Evolutionary conservation across 148 eudicot genomes (phyloP).

Genomic region (Beta vulgaris): DNA sequence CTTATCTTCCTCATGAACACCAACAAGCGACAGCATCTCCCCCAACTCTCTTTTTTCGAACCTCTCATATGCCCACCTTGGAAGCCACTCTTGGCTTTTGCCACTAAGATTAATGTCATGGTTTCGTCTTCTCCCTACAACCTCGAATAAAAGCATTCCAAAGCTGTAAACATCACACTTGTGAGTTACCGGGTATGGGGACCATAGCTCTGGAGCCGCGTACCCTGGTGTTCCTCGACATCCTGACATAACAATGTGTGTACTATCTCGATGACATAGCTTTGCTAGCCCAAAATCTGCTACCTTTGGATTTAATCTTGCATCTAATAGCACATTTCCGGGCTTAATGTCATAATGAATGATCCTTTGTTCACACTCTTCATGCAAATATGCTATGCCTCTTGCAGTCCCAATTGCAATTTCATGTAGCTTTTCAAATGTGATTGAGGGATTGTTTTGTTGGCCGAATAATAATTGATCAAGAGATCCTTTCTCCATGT

Average conservation of each 20-base stretch:
- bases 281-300: constrained; percentile 35
- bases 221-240: constrained; percentile 36
- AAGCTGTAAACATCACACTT: constrained; percentile 38
- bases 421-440: constrained; percentile 13
- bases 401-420: constrained; percentile 36
- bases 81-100: constrained; percentile 30
- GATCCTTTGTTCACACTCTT: constrained; percentile 30
- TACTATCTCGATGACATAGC: constrained; percentile 25
- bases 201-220: constrained; percentile 37
- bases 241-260: constrained; percentile 29
- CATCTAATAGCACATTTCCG: constrained; percentile 31
- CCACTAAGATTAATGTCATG: constrained; percentile 20
- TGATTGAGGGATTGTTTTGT: not conserved
- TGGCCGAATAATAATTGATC: constrained; percentile 17
- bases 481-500: constrained; percentile 32
- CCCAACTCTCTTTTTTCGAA: constrained; percentile 11
- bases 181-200: constrained; percentile 34
- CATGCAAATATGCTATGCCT: constrained; percentile 33
- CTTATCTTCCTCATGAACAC: constrained; percentile 10
- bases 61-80: constrained; percentile 30
- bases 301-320: constrained; percentile 25
- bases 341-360: constrained; percentile 38
- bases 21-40: constrained; percentile 23
- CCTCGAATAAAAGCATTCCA: constrained; percentile 35
- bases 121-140: constrained; percentile 34